phyloP scores from a whole-genome alignment of 129 eudicot genomes.

The Ambrosia artemisiifolia region DNA sequence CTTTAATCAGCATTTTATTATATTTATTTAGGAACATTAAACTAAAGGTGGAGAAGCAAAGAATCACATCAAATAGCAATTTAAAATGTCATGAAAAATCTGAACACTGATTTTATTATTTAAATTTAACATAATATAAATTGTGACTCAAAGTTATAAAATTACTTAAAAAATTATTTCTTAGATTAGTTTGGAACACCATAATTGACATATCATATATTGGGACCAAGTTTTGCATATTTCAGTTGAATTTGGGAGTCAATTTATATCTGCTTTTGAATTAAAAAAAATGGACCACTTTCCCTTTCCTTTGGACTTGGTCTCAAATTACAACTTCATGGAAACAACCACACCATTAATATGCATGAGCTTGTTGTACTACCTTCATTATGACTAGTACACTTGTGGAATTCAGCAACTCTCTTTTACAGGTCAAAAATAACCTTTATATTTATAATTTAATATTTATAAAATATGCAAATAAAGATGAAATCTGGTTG shows the following conservation, averaged over 20 bases:
- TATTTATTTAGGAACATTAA: neutral
- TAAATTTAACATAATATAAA: neutral
- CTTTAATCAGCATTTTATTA: constrained; percentile 11
- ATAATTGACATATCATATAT: constrained; percentile 12
- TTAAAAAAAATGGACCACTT: constrained; percentile 24
- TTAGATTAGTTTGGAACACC: constrained; percentile 22
- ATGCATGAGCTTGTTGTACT: constrained; percentile 1
- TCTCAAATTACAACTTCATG: constrained; percentile 16
- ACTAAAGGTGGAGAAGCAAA: neutral
- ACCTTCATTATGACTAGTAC: neutral
- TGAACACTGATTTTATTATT: neutral
- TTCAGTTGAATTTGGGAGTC: constrained; percentile 23
- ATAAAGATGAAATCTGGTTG: neutral
- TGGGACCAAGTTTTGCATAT: constrained; percentile 27
- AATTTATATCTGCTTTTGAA: constrained; percentile 14
- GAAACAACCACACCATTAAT: neutral
- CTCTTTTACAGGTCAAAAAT: neutral
- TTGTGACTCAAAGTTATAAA: neutral
- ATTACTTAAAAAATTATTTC: neutral
- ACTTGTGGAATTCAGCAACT: constrained; percentile 6
- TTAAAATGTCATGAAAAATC: neutral
- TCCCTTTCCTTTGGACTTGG: neutral
- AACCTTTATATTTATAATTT: neutral
- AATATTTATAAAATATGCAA: neutral
- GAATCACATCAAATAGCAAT: neutral